Percentiles rank a stretch among this genome's conserved stretches.
Evolutionary conservation across 331 rosid species (phyloP).

Genomic region (Quercus tomentella): DNA sequence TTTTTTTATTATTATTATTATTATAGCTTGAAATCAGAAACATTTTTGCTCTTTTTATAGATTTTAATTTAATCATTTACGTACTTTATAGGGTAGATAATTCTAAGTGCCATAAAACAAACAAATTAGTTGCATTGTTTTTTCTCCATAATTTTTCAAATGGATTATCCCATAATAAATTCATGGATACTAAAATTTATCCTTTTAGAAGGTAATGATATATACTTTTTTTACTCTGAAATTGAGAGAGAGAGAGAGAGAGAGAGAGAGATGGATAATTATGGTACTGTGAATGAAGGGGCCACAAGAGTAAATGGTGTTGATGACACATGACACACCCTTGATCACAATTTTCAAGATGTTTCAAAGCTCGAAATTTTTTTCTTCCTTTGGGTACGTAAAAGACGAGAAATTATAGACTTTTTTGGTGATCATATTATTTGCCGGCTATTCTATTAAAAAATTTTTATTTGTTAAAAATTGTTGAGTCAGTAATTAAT

Average conservation of each 20-base stretch:
- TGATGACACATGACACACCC: conserved; percentile 37
- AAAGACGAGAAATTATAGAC: too few species aligned
- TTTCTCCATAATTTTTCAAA: neutral
- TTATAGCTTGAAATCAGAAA: neutral
- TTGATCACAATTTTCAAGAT: conserved; percentile 55
- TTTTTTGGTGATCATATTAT: too few species aligned
- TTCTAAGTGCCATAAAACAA: neutral
- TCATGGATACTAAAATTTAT: neutral
- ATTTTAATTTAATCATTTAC: neutral
- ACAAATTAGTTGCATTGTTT: neutral
- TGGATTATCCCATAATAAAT: neutral
- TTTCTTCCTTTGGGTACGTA: neutral
- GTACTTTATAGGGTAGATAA: neutral
- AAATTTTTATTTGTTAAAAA: too few species aligned
- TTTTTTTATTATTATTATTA: conserved; percentile 13
- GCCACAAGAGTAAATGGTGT: conserved; percentile 52
- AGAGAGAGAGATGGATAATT: conserved; percentile 1
- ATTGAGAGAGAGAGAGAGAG: neutral
- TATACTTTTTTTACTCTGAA: neutral
- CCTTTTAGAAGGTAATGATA: neutral
- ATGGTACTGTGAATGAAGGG: conserved; percentile 32
- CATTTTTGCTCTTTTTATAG: neutral
- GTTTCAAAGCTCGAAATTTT: conserved; percentile 12
- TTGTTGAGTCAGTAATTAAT: too few species aligned
- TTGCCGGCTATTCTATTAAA: too few species aligned